Percentiles rank a stretch among this genome's conserved stretches.
Evolutionary conservation across 257 asterid genomes (phyloP).

Genomic region (Linaria vulgaris): DNA sequence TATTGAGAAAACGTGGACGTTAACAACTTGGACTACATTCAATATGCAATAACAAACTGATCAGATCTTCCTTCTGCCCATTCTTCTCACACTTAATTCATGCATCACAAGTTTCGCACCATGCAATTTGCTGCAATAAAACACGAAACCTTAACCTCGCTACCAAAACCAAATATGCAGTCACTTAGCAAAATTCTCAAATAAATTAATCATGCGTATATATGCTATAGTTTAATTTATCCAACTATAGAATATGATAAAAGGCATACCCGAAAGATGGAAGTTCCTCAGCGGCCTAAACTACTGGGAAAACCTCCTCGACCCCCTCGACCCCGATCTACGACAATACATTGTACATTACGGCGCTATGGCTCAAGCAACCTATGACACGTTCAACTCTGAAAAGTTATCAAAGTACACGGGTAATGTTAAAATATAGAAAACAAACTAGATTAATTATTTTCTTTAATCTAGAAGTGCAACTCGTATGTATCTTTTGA

Average conservation of each 20-base stretch:
- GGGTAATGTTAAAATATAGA: too few species aligned
- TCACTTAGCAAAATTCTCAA: neutral
- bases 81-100: constrained; percentile 13
- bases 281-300: constrained; percentile 44
- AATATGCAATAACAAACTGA: constrained; percentile 19
- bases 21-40: too few species aligned
- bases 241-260: constrained; percentile 14
- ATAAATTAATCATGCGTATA: neutral
- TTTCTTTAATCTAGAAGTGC: too few species aligned
- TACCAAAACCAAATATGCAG: neutral
- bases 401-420: constrained; percentile 34
- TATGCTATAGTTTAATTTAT: neutral
- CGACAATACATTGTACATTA: constrained; percentile 45
- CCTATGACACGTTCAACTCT: constrained; percentile 53
- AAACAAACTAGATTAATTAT: too few species aligned
- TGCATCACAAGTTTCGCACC: constrained; percentile 11
- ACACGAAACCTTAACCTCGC: neutral
- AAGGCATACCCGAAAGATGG: constrained; percentile 47
- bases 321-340: constrained; percentile 60
- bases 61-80: neutral
- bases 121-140: constrained; percentile 7
- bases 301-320: constrained; percentile 46
- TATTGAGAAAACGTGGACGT: too few species aligned
- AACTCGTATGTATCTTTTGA: too few species aligned
- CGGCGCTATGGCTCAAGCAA: constrained; percentile 56